phyloP scores from a whole-genome alignment of 306 rosid species.

The Cicer chorassanicum region DNA sequence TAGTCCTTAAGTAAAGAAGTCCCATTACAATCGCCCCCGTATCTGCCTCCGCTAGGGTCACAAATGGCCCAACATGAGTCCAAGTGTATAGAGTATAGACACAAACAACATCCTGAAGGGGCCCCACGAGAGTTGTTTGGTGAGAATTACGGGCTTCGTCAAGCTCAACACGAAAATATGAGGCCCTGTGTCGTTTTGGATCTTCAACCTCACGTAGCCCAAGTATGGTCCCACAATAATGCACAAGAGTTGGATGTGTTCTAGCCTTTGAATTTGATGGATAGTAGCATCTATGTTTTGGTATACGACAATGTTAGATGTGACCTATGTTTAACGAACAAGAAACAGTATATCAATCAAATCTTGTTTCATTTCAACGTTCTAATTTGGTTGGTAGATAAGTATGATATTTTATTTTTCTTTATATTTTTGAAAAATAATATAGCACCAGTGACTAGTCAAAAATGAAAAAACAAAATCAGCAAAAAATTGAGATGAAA shows the following conservation, averaged over 20 bases:
- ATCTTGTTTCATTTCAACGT: conserved; percentile 34
- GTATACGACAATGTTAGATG: conserved; percentile 31
- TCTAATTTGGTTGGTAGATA: conserved; percentile 37
- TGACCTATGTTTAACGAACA: conserved; percentile 52
- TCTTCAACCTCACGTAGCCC: conserved; percentile 41
- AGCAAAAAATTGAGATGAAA: too few species aligned
- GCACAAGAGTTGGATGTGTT: conserved; percentile 11
- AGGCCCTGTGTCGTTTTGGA: conserved; percentile 40
- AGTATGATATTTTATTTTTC: conserved; percentile 20
- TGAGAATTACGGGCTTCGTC: conserved; percentile 41
- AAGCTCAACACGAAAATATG: conserved; percentile 22
- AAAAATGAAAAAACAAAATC: too few species aligned
- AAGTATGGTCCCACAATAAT: conserved; percentile 49
- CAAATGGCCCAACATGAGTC: conserved; percentile 46
- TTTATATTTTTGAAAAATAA: neutral
- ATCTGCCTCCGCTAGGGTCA: conserved; percentile 35
- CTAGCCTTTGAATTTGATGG: conserved; percentile 44
- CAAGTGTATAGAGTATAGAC: conserved; percentile 33
- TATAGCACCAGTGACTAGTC: too few species aligned
- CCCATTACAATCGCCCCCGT: conserved; percentile 30
- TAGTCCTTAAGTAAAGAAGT: conserved; percentile 33
- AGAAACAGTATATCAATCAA: conserved; percentile 43
- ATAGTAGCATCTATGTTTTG: conserved; percentile 42
- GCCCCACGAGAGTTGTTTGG: conserved; percentile 33
- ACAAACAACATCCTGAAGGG: conserved; percentile 49